phyloP scores from a whole-genome alignment of 805 yeast genomes.

The Cyberlindnera veronae region DNA sequence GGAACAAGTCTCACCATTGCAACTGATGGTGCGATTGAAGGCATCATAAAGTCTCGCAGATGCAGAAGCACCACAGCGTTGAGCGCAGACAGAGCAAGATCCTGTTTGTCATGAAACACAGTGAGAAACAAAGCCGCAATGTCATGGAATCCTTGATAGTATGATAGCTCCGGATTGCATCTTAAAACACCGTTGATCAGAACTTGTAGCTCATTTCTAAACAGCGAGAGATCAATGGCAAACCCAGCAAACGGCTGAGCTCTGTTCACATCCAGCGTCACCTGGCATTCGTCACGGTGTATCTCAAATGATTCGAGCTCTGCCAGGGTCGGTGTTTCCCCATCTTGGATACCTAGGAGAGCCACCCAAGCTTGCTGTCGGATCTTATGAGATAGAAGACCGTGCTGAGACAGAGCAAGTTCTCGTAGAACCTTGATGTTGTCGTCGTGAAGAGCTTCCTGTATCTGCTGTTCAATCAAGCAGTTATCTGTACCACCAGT shows the following conservation, averaged over 20 bases:
- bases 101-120: conserved; percentile 38
- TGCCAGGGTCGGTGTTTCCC: background rate
- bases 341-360: background rate
- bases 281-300: conserved; percentile 78
- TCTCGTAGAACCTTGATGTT: background rate
- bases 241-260: conserved; percentile 49
- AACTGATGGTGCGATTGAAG: conserved; percentile 60
- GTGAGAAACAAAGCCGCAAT: conserved; percentile 64
- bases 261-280: conserved; percentile 70
- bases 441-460: too few relatives aligned
- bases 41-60: conserved; percentile 83
- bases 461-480: too few relatives aligned
- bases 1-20: conserved; percentile 68
- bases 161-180: conserved; percentile 57
- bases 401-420: background rate
- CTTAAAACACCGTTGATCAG: conserved; percentile 55
- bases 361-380: background rate
- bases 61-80: conserved; percentile 55
- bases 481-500: too few relatives aligned
- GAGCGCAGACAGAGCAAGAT: conserved; percentile 33
- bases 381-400: background rate
- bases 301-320: background rate
- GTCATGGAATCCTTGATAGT: conserved; percentile 95
- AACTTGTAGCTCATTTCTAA: conserved; percentile 26
- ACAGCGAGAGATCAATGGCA: conserved; percentile 18